A percentile compares a stretch with the other conserved stretches of the same genome.
Conservation (phyloP, 345 rosid species). For the Syzygium grande region DNA sequence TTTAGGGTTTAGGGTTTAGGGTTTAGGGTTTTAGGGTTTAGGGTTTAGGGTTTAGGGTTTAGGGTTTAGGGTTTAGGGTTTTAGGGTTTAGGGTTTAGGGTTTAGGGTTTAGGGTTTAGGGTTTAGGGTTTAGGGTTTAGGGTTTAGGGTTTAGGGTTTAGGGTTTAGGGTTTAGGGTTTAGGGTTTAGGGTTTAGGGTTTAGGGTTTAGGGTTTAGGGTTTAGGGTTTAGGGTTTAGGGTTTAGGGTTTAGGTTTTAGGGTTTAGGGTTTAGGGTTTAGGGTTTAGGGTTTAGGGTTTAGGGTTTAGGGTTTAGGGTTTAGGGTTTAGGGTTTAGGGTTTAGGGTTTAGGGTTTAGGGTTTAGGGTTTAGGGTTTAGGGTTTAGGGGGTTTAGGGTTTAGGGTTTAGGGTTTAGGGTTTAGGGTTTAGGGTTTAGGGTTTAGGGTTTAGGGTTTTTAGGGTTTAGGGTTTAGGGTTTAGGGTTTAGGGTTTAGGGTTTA, state of each 20-base stretch:
- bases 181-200: slow-evolving; percentile 1
- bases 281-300: neutral
- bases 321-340: neutral
- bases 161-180: slow-evolving; percentile 1
- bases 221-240: neutral
- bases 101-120: neutral
- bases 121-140: slow-evolving; percentile 1
- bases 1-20: slow-evolving; percentile 6
- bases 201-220: slow-evolving; percentile 1
- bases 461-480: neutral
- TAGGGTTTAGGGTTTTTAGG: neutral
- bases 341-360: neutral
- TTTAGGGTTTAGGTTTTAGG: neutral
- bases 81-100: neutral
- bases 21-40: slow-evolving; percentile 5
- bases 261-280: neutral
- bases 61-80: slow-evolving; percentile 5
- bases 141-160: slow-evolving; percentile 1
- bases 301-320: neutral
- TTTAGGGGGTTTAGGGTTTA: neutral
- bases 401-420: neutral
- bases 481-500: neutral
- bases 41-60: slow-evolving; percentile 6
- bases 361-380: neutral
- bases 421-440: neutral